Evolutionary conservation across 192 early-diverging fungal genomes (phyloP), one percentile per base, ranked within the genome.

Genomic region (Funneliformis geosporum): DNA sequence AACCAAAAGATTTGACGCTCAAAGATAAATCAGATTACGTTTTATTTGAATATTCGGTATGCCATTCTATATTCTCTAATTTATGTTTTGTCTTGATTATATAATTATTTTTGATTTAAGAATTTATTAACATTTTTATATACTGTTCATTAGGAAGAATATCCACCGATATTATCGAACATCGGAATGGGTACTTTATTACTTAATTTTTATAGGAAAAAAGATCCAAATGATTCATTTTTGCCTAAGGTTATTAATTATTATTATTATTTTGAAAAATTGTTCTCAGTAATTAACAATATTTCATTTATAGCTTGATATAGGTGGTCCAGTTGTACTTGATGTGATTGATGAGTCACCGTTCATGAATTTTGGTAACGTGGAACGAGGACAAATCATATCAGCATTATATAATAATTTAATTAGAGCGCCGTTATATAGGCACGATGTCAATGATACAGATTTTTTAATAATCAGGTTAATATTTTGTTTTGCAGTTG

Each of bases 131-230:
- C 59, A 0, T 72, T 18, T 73, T 28, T 43, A 38, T 12, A 33
- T 44, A 11, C 42, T 44, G 21, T 55, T 47, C 18, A 60, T 81
- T 64, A 91, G 88, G 97, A 99, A 81, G 98, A 99, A 84, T 94
- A 97, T 82, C 98, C 98, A 16, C 92, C 95, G 1, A 92, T 98
- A 33, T 78, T 99, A 75, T 92, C 93, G 28, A 98, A 98, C 80
- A 88, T 92, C 8, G 98, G 98, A 28, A 99, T 99, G 98, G 96
- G 93, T 66, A 95, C 92, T 73, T 87, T 98, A 71, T 85, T 98
- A 50, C 92, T 95, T 80, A 98, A 98, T 80, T 99, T 98, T 85
- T 99, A 98, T 75, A 91, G 98, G 39, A 98, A 98, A 85, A 89
- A 86, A 18, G 90, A 95, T 16, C 89, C 91, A 27, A 91, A 93